phyloP scores from a whole-genome alignment of 495 filamentous ascomycete species.

The Podospora pseudoanserina region DNA sequence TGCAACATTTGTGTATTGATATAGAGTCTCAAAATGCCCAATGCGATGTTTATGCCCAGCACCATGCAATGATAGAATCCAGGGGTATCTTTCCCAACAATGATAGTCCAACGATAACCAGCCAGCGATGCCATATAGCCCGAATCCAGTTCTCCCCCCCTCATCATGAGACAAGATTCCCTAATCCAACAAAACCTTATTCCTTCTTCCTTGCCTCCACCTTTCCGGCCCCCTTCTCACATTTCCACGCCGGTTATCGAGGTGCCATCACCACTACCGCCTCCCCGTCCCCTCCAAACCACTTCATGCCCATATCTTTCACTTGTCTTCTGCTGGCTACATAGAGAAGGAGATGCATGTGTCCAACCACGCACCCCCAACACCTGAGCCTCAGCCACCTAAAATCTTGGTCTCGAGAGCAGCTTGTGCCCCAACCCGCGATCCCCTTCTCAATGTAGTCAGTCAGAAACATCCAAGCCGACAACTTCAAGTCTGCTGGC shows the following conservation, averaged over 20 bases:
- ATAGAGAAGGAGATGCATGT: conserved; percentile 64
- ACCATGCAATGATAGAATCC: conserved; percentile 8
- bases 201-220: background rate
- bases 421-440: conserved; percentile 67
- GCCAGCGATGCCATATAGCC: too few species aligned
- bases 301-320: conserved; percentile 49
- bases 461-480: conserved; percentile 60
- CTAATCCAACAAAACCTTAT: background rate
- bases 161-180: background rate
- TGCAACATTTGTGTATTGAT: background rate
- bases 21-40: background rate
- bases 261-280: conserved; percentile 44
- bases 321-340: conserved; percentile 58
- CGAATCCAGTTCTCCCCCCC: too few species aligned
- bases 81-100: background rate
- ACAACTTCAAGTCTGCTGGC: conserved; percentile 34
- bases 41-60: background rate
- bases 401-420: conserved; percentile 36
- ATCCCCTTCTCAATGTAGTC: conserved; percentile 55
- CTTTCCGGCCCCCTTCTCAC: background rate
- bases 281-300: conserved; percentile 56
- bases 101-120: background rate
- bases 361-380: conserved; percentile 59
- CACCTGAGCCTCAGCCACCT: conserved; percentile 54
- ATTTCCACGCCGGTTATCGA: too few species aligned